phyloP scores from a whole-genome alignment of 768 basidiomycete genomes.

The Pisolithus albus region DNA sequence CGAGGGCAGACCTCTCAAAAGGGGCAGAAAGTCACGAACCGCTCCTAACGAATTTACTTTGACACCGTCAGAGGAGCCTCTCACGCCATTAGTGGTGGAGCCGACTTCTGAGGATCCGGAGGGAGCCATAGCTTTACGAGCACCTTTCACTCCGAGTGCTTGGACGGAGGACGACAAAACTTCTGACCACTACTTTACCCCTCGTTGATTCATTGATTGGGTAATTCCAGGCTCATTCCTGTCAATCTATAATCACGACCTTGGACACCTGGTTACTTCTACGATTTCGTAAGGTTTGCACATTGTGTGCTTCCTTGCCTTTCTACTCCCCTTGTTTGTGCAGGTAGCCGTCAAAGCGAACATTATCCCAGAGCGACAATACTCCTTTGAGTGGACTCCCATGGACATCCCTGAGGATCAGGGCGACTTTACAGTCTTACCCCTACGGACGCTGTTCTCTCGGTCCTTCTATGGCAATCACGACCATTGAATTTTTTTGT shows the following conservation, averaged over 20 bases:
- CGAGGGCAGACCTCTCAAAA: slow-evolving; percentile 28
- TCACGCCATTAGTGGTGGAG: slow-evolving; percentile 8
- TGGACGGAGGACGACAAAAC: slow-evolving; percentile 70
- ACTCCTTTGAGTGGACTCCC: neutral
- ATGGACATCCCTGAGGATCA: neutral
- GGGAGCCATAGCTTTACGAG: slow-evolving; percentile 15
- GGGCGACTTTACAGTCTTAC: neutral
- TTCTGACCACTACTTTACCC: slow-evolving; percentile 23
- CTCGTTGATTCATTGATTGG: slow-evolving; percentile 6
- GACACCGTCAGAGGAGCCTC: slow-evolving; percentile 18
- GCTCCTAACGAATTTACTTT: slow-evolving; percentile 20
- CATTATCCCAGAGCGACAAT: slow-evolving; percentile 2
- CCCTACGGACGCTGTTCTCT: neutral
- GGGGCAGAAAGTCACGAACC: slow-evolving; percentile 25
- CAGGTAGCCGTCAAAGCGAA: slow-evolving; percentile 55
- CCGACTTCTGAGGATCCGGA: slow-evolving; percentile 19
- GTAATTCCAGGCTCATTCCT: slow-evolving; percentile 42
- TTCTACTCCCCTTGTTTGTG: slow-evolving; percentile 5
- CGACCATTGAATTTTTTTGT: no score
- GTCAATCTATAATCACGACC: slow-evolving; percentile 52
- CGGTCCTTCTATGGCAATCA: neutral
- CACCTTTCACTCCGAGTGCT: slow-evolving; percentile 30
- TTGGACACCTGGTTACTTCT: slow-evolving; percentile 59
- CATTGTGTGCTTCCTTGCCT: slow-evolving; percentile 3
- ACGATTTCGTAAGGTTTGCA: slow-evolving; percentile 53